Evolutionary conservation across 2,329 filamentous ascomycete genomes (phyloP), one percentile per base, ranked within the genome.

Genomic region (Leptographium procerum): DNA sequence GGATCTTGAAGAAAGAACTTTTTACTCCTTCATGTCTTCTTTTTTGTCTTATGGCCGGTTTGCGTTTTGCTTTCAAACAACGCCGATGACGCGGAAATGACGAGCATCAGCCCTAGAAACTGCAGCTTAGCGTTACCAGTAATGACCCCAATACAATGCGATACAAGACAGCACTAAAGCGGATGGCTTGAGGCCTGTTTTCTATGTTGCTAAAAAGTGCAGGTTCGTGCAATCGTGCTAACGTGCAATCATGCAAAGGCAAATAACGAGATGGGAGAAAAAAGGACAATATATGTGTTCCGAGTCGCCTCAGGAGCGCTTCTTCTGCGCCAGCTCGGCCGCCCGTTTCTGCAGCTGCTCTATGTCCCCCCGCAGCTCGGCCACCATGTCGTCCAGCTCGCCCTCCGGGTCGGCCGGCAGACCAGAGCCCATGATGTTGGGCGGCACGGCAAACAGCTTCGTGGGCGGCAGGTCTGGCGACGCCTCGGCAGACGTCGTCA

Each of bases 381-480:
- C 76, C 11, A 95, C 80, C 31, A 88, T 88, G 66, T 94, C 89
- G 60, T 88, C 85, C 54, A 95, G 77, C 65, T 95, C 90, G 31
- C 77, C 75, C 57, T 84, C 84, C 0, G 85, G 85, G 68, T 96
- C 91, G 62, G 83, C 83, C 1, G 89, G 86, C 43, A 97, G 77
- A 29, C 92, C 92, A 2, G 61, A 33, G 29, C 63, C 63, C 52
- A 64, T 62, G 33, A 64, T 16, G 13, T 57, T 29, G 34, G 22
- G 31, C 3, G 60, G 45, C 29, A 53, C 48, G 4, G 60, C 40
- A 29, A 63, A 64, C 22, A 54, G 24, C 28, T 36, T 53, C 13
- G 34, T 58, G 0, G 57, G 60, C 43, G 63, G 63, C 50, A 64
- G 57, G 40, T 59, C 60, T 4, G 56, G 50, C 51, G 50, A 54